Conservation (phyloP, 2,329 filamentous ascomycete species). For the Aureobasidium pullulans region DNA sequence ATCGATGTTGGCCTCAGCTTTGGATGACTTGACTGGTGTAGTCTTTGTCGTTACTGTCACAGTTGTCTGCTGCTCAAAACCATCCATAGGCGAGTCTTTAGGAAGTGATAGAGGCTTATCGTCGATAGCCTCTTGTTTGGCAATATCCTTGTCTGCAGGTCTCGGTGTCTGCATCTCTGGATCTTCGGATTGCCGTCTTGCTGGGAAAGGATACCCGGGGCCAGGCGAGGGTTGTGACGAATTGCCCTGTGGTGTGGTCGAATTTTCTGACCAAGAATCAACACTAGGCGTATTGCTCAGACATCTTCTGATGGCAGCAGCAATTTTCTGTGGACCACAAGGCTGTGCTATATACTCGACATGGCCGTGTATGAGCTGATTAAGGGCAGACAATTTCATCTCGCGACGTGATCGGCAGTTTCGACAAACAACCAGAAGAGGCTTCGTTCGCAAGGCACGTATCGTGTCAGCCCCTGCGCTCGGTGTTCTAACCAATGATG, state of each 20-base stretch:
- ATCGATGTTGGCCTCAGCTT: neutral
- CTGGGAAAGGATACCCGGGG: neutral
- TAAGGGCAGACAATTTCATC: constrained; percentile 2
- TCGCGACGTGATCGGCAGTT: constrained; percentile 4
- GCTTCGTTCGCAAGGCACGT: neutral
- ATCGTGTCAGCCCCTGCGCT: neutral
- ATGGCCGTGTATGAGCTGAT: neutral
- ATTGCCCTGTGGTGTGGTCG: neutral
- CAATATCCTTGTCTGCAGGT: neutral
- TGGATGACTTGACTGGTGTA: neutral
- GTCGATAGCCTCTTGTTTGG: neutral
- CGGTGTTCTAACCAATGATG: neutral
- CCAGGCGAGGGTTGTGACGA: neutral
- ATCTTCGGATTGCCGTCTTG: neutral
- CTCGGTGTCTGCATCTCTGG: neutral
- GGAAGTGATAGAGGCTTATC: neutral
- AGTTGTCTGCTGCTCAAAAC: neutral
- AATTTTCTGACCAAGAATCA: neutral
- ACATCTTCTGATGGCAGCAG: constrained; percentile 7
- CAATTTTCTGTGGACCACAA: constrained; percentile 12
- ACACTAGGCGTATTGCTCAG: neutral
- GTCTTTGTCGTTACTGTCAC: neutral
- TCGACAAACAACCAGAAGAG: constrained; percentile 13
- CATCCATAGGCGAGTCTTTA: constrained; percentile 1
- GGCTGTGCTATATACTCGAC: constrained; percentile 14